Evolutionary conservation across 352 stramenopile genomes (phyloP).

Genomic region (Peronosclerospora sorghi): DNA sequence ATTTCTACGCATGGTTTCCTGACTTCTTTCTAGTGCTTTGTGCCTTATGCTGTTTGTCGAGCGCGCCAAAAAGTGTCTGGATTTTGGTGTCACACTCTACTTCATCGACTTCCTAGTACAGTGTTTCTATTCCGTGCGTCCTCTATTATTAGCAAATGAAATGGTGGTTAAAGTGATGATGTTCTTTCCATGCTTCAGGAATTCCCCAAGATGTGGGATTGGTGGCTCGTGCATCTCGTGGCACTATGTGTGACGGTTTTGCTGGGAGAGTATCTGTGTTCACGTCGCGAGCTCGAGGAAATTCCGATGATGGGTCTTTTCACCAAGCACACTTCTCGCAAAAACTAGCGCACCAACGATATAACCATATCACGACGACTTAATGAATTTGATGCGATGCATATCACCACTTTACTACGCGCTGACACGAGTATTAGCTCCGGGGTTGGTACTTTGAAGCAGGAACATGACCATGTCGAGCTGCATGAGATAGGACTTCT

Average conservation of each 20-base stretch:
- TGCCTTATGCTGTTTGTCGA: slow-evolving; percentile 77
- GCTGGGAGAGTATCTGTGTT: slow-evolving; percentile 84
- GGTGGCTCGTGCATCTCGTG: slow-evolving; percentile 75
- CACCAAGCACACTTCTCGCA: slow-evolving; percentile 39
- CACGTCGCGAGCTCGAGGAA: slow-evolving; percentile 75
- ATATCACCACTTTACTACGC: too few relatives aligned
- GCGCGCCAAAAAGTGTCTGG: slow-evolving; percentile 84
- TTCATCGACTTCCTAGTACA: slow-evolving; percentile 77
- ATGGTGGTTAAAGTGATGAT: background rate
- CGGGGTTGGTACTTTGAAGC: slow-evolving; percentile 19
- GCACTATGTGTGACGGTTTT: slow-evolving; percentile 63
- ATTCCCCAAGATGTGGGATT: slow-evolving; percentile 79
- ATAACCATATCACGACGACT: too few relatives aligned
- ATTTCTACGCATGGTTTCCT: slow-evolving; percentile 1
- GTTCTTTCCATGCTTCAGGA: slow-evolving; percentile 30
- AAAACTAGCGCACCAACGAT: slow-evolving; percentile 16
- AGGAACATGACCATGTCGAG: slow-evolving; percentile 59
- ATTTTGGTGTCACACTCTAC: slow-evolving; percentile 86
- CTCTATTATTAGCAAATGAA: background rate
- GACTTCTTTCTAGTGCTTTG: slow-evolving; percentile 32
- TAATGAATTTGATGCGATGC: too few relatives aligned
- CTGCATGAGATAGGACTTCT: slow-evolving; percentile 56
- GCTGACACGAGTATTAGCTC: slow-evolving; percentile 2
- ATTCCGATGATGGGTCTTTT: slow-evolving; percentile 86
- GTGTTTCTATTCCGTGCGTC: slow-evolving; percentile 69